Conservation (phyloP, 1,284 basidiomycete species). For the Sanguinoderma infundibulare region DNA sequence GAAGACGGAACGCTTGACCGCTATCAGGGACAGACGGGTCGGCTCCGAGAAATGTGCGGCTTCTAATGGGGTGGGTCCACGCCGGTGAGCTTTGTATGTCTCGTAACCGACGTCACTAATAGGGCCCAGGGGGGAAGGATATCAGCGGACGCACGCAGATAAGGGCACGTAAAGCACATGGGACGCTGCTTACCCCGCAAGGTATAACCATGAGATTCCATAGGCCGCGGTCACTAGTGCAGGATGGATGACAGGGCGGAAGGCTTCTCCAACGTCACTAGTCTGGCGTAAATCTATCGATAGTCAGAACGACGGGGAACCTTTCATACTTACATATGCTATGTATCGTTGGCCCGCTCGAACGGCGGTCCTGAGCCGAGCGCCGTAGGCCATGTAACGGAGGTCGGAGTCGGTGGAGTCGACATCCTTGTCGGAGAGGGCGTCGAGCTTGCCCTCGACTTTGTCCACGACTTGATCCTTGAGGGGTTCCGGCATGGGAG, state of each 20-base stretch:
- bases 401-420: conserved; percentile 68
- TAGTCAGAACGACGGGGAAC: conserved; percentile 17
- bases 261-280: conserved; percentile 92
- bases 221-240: conserved; percentile 83
- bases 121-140: conserved; percentile 19
- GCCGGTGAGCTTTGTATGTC: conserved; percentile 82
- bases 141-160: conserved; percentile 10
- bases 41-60: conserved; percentile 80
- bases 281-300: conserved; percentile 53
- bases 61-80: conserved; percentile 75
- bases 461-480: conserved; percentile 33
- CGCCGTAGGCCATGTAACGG: conserved; percentile 78
- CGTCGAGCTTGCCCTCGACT: conserved; percentile 53
- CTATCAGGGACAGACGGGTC: conserved; percentile 71
- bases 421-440: conserved; percentile 64
- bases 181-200: conserved; percentile 52
- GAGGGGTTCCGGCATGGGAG: conserved; percentile 26
- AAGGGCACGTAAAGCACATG: conserved; percentile 9
- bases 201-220: conserved; percentile 86
- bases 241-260: conserved; percentile 86
- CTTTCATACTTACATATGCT: conserved; percentile 67
- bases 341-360: conserved; percentile 79
- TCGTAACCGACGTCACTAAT: conserved; percentile 90
- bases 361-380: conserved; percentile 78
- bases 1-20: conserved; percentile 81